Evolutionary conservation across 345 rosid species (phyloP), one percentile per base, ranked within the genome.

Genomic region (Noccaea bulbosa): DNA sequence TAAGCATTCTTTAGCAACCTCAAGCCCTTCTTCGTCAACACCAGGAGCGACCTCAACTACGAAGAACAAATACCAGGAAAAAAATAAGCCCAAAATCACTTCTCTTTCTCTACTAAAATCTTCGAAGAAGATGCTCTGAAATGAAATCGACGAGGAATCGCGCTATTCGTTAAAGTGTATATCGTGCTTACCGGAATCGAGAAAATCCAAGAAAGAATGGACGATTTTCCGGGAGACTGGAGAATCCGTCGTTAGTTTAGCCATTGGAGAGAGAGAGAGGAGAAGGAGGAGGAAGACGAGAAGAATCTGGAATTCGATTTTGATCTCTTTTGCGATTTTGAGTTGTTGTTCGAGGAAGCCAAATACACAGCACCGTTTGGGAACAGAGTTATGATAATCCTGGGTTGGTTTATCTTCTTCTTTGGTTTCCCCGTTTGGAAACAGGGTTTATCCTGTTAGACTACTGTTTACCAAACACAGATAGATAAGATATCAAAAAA

Each of bases 1-100:
- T 76, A 92, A 79, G 70, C 94, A 92, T 65, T 92, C 96, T 71
- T 62, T 84, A 43, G 87, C 92, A 71, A 92, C 92, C 69, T 89
- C 92, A 72, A 92, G 79, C 9, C 92, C 94, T 85, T 92, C 98
- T 30, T 74, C 71, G 67, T 92, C 96, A 56, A 82, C 88, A 39
- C 92, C 92, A 0, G 89, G 77, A 37, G 84, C 81, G 11, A 86
- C 83, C 59, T 92, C 92, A 69, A 92, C 98, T 88, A 65, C 55
- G n/a, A 55, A 64, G 46, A 65, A 48, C 8, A 46, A 20, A 39
- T 6, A 73, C 17, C 17, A 39, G 3, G 24, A 20, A 10, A 60
- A 32, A 20, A 10, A 60, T 10, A 60, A 41, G n/a, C 60, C 24
- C 60, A 2, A 57, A 20, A 8, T 3, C 16, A 22, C 40, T 20